A percentile compares a stretch with the other conserved stretches of the same genome.
Conservation (phyloP, 257 asterid genomes). For the Fraxinus excelsior region DNA sequence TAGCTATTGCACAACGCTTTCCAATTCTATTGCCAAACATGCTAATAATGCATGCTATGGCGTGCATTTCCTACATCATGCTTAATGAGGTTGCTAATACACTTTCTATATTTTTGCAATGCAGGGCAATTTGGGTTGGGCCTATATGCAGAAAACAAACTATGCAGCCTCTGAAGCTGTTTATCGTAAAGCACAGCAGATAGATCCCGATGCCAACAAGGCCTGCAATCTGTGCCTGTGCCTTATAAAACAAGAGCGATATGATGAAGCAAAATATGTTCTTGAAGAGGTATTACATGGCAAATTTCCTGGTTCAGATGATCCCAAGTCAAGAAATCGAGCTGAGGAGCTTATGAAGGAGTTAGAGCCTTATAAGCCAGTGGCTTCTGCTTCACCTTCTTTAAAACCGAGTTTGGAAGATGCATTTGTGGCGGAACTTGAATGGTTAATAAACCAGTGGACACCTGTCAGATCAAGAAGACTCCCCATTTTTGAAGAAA, state of each 20-base stretch:
- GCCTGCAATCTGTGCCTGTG: conserved; percentile 77
- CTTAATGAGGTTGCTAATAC: background rate
- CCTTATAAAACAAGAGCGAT: conserved; percentile 63
- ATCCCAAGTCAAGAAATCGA: conserved; percentile 55
- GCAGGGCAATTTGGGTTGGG: conserved; percentile 96
- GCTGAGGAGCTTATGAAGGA: conserved; percentile 56
- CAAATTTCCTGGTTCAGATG: conserved; percentile 58
- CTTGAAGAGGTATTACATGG: conserved; percentile 59
- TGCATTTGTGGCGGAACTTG: conserved; percentile 63
- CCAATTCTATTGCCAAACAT: background rate
- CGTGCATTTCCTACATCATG: background rate
- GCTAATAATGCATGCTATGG: background rate
- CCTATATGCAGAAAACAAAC: conserved; percentile 78
- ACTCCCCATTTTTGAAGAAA: conserved; percentile 93
- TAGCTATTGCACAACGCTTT: background rate
- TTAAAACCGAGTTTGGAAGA: conserved; percentile 43
- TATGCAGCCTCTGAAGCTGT: conserved; percentile 71
- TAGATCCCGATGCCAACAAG: conserved; percentile 81
- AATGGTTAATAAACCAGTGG: conserved; percentile 72
- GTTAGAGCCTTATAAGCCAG: conserved; percentile 37
- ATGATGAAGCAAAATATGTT: conserved; percentile 58
- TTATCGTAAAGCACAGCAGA: conserved; percentile 69
- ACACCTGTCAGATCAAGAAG: conserved; percentile 63
- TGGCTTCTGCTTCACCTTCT: conserved; percentile 22
- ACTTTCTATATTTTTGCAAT: background rate